phyloP scores from a whole-genome alignment of 345 rosid species.

The Carallia pectinifolia region DNA sequence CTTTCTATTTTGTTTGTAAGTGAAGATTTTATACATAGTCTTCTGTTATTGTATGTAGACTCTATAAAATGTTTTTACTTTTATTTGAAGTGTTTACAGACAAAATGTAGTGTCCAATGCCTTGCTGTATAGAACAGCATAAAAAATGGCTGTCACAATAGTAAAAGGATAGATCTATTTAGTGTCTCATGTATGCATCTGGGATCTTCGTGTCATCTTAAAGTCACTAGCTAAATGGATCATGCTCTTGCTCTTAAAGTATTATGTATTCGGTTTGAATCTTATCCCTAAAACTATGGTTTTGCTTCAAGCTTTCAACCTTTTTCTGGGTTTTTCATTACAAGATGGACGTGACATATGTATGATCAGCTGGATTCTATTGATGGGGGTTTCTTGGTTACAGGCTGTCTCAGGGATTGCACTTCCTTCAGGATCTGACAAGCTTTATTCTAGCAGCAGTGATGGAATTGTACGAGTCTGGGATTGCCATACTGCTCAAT shows the following conservation, averaged over 20 bases:
- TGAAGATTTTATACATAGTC: too few species aligned
- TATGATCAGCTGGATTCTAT: neutral
- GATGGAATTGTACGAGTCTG: constrained; percentile 49
- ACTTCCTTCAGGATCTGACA: constrained; percentile 48
- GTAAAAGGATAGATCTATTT: too few species aligned
- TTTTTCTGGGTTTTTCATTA: neutral
- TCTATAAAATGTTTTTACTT: neutral
- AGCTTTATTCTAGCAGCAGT: constrained; percentile 53
- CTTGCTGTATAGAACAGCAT: neutral
- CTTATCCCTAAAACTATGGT: neutral
- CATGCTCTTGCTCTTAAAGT: neutral
- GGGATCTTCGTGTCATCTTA: too few species aligned
- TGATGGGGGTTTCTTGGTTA: neutral
- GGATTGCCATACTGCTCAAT: constrained; percentile 57
- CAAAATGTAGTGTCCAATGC: too few species aligned
- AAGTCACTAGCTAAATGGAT: too few species aligned
- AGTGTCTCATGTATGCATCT: too few species aligned
- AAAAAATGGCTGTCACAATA: neutral
- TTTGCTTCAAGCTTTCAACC: neutral
- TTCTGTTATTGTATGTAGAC: neutral
- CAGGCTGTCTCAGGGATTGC: constrained; percentile 51
- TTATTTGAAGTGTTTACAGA: too few species aligned
- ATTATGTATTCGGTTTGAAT: neutral
- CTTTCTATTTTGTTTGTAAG: neutral
- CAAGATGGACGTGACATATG: neutral